Base-by-base conservation (phyloP, 1,284 basidiomycete genomes). In the Inonotus hispidus region DNA sequence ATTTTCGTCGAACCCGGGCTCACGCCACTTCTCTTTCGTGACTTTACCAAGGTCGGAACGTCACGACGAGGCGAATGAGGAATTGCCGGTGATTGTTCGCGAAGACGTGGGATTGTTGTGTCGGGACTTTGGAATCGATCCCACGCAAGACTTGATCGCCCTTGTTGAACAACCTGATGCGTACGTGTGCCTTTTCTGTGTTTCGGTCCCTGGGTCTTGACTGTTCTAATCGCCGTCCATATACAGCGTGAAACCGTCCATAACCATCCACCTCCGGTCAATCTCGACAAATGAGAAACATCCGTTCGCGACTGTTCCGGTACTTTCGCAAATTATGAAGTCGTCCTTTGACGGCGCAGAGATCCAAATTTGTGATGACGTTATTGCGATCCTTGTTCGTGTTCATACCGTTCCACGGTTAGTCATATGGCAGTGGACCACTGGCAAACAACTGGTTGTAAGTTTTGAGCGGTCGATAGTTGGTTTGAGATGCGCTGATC, bases 71-170 rank as follows among this genome's bases (percentile, higher is more conserved):
- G 41, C 19, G 41, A 43, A 6, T 16, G n/a, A 16, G 16, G 39
- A 46, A 1, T 70, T 68, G 0, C 63, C 57, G 8, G 66, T 62
- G 13, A 52, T 75, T 13, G 68, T 73, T 1, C 65, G 71, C 21
- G 69, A 76, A 0, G 75, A 82, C 46, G 45, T 82, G 0, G 78
- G 77, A 0, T 59, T 84, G 5, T 60, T 70, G 11, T 73, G 77
- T 43, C 72, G 80, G 45, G 84, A 86, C 66, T 84, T 87, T 62
- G 83, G 81, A 0, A 79, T 85, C n/a, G 85, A 86, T 64, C 83
- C 84, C 0, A 77, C 80, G 0, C 84, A 85, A 66, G 82, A 86
- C 65, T 66, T 87, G 52, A 72, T 87, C 45, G 76, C 78, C 1
- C 64, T 82, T 4, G 69, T 85, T 8, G 76, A 77, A 70, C 68